Evolutionary conservation across 2,329 filamentous ascomycete species (phyloP), one percentile per base, ranked within the genome.

Genomic region (Fusarium albosuccineum): DNA sequence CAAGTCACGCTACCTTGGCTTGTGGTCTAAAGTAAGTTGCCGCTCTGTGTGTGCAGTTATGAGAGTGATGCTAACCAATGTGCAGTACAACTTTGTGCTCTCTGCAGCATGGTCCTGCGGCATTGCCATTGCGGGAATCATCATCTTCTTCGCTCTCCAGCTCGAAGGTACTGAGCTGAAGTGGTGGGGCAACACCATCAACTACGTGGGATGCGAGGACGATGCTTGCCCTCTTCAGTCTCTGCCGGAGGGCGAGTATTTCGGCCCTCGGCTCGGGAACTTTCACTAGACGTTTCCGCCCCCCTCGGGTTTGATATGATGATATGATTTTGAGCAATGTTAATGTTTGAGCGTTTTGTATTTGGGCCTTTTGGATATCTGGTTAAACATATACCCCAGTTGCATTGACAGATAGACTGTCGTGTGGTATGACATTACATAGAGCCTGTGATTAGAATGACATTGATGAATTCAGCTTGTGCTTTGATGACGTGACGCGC

Each of bases 111-210:
- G 82, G 1, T 80, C 83, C 55, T 81, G 78, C 1, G 82, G 78
- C 3, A 78, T 86, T 17, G 82, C 83, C 16, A 75, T 86, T 40
- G 75, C 82, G 0, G 83, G 75, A 11, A 76, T 86, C 17, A 59
- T 86, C 52, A 82, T 84, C 45, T 82, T 85, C 75, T 86, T 86
- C 65, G 77, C 79, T 9, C 72, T 86, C 4, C 77, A 82, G 65
- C 82, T 78, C 65, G 72, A 71, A 1, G 71, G 73, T 4, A 66
- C 78, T 2, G 70, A 75, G 17, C 42, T 84, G 27, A 66, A 77
- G 6, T 85, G 82, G 83, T 84, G 82, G 82, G 83, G 83, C 2
- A 84, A 83, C 65, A 73, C 16, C 14, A 65, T 72, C 4, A 55
- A 62, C 0, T 60, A 51, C 13, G 44, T 68, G 17, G 76, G 76